Conservation (phyloP, 2,329 filamentous ascomycete species). For the Huntiella savannae region DNA sequence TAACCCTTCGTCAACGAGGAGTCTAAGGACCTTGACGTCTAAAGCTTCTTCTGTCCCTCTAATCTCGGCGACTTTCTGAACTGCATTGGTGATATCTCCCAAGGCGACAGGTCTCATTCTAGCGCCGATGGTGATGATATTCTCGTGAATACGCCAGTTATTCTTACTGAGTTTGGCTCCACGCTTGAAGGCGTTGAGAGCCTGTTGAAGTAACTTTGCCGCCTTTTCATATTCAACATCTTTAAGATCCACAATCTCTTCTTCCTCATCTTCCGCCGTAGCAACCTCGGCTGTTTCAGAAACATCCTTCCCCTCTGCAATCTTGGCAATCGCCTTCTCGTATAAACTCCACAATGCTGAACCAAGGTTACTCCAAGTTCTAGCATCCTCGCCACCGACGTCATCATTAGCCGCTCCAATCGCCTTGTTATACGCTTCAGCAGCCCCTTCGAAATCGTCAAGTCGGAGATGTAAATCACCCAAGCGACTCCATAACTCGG, state of each 20-base stretch:
- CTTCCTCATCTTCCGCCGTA: slow-evolving; percentile 8
- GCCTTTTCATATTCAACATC: slow-evolving; percentile 26
- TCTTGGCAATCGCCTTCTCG: slow-evolving; percentile 28
- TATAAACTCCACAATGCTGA: slow-evolving; percentile 59
- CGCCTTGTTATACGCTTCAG: slow-evolving; percentile 63
- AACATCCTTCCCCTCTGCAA: slow-evolving; percentile 16
- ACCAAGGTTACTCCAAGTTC: slow-evolving; percentile 89
- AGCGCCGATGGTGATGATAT: slow-evolving; percentile 72
- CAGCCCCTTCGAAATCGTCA: slow-evolving; percentile 56
- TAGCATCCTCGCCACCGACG: slow-evolving; percentile 70
- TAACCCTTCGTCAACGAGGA: slow-evolving; percentile 54
- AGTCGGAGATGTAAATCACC: slow-evolving; percentile 75
- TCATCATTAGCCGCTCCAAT: slow-evolving; percentile 42
- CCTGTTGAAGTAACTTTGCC: slow-evolving; percentile 47
- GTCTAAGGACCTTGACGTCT: slow-evolving; percentile 52
- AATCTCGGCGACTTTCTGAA: slow-evolving; percentile 58
- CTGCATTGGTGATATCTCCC: slow-evolving; percentile 54
- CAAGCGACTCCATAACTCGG: slow-evolving; percentile 72
- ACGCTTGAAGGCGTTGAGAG: slow-evolving; percentile 69
- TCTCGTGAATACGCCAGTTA: slow-evolving; percentile 91
- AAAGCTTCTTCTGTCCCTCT: slow-evolving; percentile 61
- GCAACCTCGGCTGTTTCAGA: slow-evolving; percentile 7
- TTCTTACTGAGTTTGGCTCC: slow-evolving; percentile 68
- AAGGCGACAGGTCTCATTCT: slow-evolving; percentile 59
- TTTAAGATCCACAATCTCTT: slow-evolving; percentile 12